These are phyloP conservation scores for Lachnum nothofagi DNA, from an alignment of 2,329 filamentous ascomycete genomes.

Conservation along the genomic window DNA sequence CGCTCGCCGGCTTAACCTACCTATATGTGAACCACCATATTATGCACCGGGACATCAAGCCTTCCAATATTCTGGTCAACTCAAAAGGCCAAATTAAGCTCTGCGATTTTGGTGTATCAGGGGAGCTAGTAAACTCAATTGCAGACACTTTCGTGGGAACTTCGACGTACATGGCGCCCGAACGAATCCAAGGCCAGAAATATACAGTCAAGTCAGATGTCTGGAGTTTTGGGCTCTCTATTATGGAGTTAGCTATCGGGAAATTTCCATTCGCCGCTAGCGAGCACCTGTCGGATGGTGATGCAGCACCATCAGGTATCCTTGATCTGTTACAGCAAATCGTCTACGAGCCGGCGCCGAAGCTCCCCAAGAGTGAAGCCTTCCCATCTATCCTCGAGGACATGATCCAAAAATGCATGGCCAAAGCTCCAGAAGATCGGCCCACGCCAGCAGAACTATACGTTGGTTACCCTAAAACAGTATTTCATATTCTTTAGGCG, in stretches of 20 bases:
- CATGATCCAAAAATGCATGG: constrained; percentile 92
- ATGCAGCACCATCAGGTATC: constrained; percentile 86
- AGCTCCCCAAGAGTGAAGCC: constrained; percentile 91
- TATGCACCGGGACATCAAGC: constrained; percentile 98
- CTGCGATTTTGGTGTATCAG: constrained; percentile 98
- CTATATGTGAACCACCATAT: constrained; percentile 94
- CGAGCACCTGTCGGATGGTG: constrained; percentile 64
- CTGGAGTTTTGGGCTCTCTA: constrained; percentile 90
- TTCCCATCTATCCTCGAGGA: constrained; percentile 94
- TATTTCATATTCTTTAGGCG: too few relatives aligned
- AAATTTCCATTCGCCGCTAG: constrained; percentile 88
- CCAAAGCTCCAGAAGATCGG: constrained; percentile 80
- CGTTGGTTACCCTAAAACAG: constrained; percentile 56
- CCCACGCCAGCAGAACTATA: constrained; percentile 92
- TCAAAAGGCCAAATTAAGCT: constrained; percentile 92
- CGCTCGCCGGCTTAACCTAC: constrained; percentile 87
- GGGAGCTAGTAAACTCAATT: constrained; percentile 94
- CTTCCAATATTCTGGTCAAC: constrained; percentile 95
- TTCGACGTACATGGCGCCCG: constrained; percentile 98
- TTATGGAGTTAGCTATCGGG: constrained; percentile 97
- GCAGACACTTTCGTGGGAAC: constrained; percentile 98
- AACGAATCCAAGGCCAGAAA: constrained; percentile 92
- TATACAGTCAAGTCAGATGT: constrained; percentile 99
- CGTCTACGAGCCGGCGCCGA: constrained; percentile 90
- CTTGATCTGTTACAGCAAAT: constrained; percentile 95